Conservation (phyloP, 2,329 filamentous ascomycete species). For the Xylaria multiplex region DNA sequence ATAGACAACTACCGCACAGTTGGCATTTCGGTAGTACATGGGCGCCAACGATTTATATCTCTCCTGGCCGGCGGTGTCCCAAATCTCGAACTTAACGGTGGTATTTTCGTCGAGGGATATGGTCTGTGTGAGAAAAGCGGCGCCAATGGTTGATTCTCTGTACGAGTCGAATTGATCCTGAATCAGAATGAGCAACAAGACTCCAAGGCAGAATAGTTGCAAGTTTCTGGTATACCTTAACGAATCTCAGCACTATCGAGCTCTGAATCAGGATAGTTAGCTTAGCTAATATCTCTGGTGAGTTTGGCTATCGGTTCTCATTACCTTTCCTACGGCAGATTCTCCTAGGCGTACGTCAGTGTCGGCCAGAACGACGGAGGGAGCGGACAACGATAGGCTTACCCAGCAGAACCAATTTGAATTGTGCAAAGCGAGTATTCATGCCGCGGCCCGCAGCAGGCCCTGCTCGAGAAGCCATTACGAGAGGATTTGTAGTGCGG, state of each 20-base stretch:
- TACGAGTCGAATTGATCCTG: conserved; percentile 99
- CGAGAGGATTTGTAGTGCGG: conserved; percentile 45
- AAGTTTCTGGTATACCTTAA: conserved; percentile 73
- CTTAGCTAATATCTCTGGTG: conserved; percentile 37
- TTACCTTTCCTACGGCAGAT: conserved; percentile 97
- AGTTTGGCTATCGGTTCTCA: conserved; percentile 31
- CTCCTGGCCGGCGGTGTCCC: conserved; percentile 98
- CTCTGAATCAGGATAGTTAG: conserved; percentile 66
- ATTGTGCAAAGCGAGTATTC: conserved; percentile 94
- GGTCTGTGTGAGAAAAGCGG: conserved; percentile 98
- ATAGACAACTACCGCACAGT: conserved; percentile 98
- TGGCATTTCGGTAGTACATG: conserved; percentile 99
- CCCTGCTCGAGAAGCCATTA: conserved; percentile 86
- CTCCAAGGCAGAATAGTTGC: conserved; percentile 40
- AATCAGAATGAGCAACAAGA: conserved; percentile 22
- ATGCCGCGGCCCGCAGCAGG: conserved; percentile 68
- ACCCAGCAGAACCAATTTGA: conserved; percentile 98
- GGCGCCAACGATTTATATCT: conserved; percentile 98
- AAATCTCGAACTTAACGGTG: conserved; percentile 99
- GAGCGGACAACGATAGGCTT: conserved; percentile 51
- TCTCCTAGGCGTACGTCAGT: conserved; percentile 71
- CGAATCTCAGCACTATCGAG: conserved; percentile 96
- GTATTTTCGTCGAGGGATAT: conserved; percentile 98
- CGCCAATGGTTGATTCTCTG: conserved; percentile 96
- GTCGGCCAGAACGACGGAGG: neutral